Evolutionary conservation across 768 basidiomycete species (phyloP), one percentile per base, ranked within the genome.

Genomic region (Naganishia randhawae): DNA sequence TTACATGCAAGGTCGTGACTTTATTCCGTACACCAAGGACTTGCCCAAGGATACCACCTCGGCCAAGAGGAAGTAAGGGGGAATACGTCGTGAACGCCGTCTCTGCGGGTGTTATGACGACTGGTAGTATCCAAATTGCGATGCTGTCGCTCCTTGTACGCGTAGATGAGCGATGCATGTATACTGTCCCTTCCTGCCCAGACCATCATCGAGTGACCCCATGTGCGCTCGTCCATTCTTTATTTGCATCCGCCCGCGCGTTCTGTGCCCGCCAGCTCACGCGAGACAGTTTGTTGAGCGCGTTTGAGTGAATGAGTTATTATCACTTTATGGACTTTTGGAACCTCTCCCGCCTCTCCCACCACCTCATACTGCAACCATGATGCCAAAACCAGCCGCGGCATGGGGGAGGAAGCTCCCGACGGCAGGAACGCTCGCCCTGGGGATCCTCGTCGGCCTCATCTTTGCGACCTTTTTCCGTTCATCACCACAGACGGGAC

Each of bases 1-100:
- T 62, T 98, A 97, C 81, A 93, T 99, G 93, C 89, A 90, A 77
- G 95, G 96, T 4, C 86, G 94, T 48, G 80, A 81, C 0, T 83
- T 83, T 78, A 67, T 83, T 10, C 83, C 83, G 14, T 83, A 79
- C 75, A 80, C 80, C 22, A 76, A 78, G 51, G 80, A 81, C 63
- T 70, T 81, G 63, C 76, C 77, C 3, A 78, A 80, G 73, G 71
- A 74, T 66, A 74, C 75, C 7, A 78, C 76, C 33, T 76, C 72
- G 51, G 71, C 71, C 57, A 79, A 75, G 74, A 77, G 73, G 72
- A 76, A 78, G 72, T 74, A 76, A 35, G 19, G 51, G 17, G 14
- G 19, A 48, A 22, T 7, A 48, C 45, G 45, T 48, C 6, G 14
- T 7, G 11, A 13, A 48, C 19, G 45, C 14, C 14, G 3, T 48